These are phyloP conservation scores for Fonsecaea pedrosoi DNA, from an alignment of 2,329 filamentous ascomycete species.

Conservation along the genomic window DNA sequence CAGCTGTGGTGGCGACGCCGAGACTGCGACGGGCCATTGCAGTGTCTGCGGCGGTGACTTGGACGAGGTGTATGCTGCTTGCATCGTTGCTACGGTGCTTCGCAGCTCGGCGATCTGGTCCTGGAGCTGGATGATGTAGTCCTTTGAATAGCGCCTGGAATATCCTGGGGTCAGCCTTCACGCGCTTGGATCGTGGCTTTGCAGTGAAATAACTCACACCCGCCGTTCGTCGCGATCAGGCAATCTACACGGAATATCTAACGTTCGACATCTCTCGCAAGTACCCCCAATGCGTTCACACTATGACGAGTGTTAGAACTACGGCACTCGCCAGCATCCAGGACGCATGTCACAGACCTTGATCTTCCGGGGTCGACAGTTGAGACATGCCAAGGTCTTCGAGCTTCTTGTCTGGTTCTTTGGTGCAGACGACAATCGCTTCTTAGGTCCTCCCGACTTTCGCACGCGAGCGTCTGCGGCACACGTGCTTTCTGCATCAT, in stretches of 20 bases:
- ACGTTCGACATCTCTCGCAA: conserved; percentile 16
- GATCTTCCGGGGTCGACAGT: conserved; percentile 22
- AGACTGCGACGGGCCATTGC: not conserved
- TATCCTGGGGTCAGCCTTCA: not conserved
- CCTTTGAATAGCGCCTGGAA: conserved; percentile 21
- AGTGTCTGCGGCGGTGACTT: not conserved
- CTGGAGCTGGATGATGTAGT: conserved; percentile 19
- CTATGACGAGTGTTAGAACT: conserved; percentile 4
- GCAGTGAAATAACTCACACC: conserved; percentile 5
- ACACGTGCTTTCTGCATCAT: not conserved
- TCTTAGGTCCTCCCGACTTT: not conserved
- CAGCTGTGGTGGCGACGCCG: not conserved
- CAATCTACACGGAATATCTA: conserved; percentile 15
- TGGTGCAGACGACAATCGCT: not conserved
- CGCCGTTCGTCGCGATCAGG: conserved; percentile 20
- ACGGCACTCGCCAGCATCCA: not conserved
- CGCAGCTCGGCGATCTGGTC: conserved; percentile 15
- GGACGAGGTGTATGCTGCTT: not conserved
- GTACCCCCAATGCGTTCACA: conserved; percentile 19
- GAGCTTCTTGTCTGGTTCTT: conserved; percentile 10
- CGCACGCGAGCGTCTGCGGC: not conserved
- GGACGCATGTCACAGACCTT: conserved; percentile 12
- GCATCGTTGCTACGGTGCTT: conserved; percentile 11
- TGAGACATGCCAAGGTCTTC: conserved; percentile 21
- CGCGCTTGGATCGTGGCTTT: not conserved